These are phyloP conservation scores for Paragyromitra xinjiangensis DNA, from an alignment of 495 filamentous ascomycete species.

Conservation along the genomic window DNA sequence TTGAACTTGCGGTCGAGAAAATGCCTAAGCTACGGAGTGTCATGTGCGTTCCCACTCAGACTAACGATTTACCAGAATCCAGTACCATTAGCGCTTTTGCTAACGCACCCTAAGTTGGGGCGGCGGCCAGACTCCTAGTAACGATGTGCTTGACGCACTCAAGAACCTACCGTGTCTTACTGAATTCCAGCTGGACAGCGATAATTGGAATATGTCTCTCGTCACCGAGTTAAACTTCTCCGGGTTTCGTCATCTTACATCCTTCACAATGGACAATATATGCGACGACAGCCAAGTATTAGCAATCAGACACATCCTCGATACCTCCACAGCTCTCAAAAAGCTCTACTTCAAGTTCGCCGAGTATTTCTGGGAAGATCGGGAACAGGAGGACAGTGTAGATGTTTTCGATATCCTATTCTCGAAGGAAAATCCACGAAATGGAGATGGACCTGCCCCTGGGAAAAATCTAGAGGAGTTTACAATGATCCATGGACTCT, in stretches of 20 bases:
- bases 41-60: conserved; percentile 19
- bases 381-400: conserved; percentile 12
- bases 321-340: conserved; percentile 4
- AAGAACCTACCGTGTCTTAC: conserved; percentile 15
- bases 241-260: conserved; percentile 25
- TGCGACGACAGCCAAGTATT: conserved; percentile 27
- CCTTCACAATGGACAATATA: conserved; percentile 33
- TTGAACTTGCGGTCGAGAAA: conserved; percentile 20
- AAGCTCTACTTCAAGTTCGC: conserved; percentile 28
- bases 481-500: conserved; percentile 12
- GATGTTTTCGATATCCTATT: conserved; percentile 35
- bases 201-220: conserved; percentile 21
- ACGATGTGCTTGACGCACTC: conserved; percentile 18
- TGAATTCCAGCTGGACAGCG: conserved; percentile 23
- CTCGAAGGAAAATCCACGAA: conserved; percentile 5
- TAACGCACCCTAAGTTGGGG: conserved; percentile 26
- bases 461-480: conserved; percentile 20
- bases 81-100: neutral
- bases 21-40: conserved; percentile 36
- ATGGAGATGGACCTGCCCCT: neutral
- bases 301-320: conserved; percentile 22
- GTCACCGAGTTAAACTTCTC: conserved; percentile 25
- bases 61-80: neutral
- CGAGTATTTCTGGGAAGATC: conserved; percentile 32
- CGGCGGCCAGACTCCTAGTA: conserved; percentile 26